Conservation (phyloP, 139 green algal species). For the Chlamydomonas applanata region DNA sequence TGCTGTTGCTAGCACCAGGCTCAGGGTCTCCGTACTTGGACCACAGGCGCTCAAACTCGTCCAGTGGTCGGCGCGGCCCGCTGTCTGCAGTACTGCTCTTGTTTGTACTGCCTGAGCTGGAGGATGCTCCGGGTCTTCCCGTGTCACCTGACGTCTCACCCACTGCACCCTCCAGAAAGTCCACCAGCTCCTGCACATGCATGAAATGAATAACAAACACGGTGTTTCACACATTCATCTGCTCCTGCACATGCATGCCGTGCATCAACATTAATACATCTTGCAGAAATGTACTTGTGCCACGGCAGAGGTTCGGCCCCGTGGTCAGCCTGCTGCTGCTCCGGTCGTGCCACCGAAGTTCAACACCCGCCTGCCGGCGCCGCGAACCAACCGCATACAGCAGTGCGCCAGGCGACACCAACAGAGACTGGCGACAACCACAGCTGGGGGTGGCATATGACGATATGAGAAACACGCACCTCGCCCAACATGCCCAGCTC, state of each 20-base stretch:
- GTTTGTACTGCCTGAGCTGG: conserved; percentile 1
- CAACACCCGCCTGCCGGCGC: no score
- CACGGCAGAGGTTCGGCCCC: no score
- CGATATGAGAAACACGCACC: background rate
- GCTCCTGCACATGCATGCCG: no score
- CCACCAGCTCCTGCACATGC: conserved; percentile 18
- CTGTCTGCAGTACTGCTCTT: background rate
- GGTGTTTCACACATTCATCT: no score
- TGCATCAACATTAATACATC: no score
- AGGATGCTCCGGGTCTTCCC: background rate
- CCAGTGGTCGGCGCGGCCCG: background rate
- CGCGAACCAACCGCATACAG: no score
- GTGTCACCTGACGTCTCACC: conserved; percentile 5
- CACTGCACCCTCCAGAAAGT: conserved; percentile 18
- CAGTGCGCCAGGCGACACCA: no score
- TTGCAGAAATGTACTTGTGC: no score
- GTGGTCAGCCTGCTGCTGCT: no score
- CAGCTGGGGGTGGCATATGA: no score
- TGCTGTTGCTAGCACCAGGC: background rate
- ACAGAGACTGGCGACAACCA: no score
- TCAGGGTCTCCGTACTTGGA: background rate
- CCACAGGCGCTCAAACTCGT: conserved; percentile 14
- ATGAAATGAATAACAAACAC: background rate
- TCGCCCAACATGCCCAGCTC: background rate
- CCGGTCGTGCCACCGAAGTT: no score